Evolutionary conservation across 2,329 filamentous ascomycete species (phyloP).

Genomic region (Aspergillus bombycis): DNA sequence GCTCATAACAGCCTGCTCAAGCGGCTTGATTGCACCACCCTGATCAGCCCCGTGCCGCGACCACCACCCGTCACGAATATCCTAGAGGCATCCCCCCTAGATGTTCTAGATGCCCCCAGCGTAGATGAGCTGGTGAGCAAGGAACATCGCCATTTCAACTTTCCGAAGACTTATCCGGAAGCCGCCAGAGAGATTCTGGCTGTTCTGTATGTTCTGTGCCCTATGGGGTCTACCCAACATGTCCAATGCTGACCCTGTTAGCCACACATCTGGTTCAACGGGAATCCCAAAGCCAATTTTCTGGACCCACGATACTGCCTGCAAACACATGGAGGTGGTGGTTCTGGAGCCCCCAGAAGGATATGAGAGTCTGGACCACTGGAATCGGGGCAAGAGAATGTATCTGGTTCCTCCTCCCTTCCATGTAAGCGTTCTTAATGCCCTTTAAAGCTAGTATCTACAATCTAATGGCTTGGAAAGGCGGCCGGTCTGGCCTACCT

Average conservation of each 20-base stretch:
- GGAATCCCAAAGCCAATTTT: too few species aligned
- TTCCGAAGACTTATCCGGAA: not conserved
- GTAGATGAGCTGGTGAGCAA: not conserved
- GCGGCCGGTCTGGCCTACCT: too few species aligned
- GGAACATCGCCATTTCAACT: too few species aligned
- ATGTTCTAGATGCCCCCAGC: not conserved
- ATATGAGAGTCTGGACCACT: too few species aligned
- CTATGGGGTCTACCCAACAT: not conserved
- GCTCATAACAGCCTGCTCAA: conserved; percentile 37
- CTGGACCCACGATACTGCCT: too few species aligned
- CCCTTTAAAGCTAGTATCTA: too few species aligned
- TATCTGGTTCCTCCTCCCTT: too few species aligned
- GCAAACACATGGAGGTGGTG: too few species aligned
- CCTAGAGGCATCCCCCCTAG: not conserved
- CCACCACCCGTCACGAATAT: not conserved
- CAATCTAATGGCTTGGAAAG: too few species aligned
- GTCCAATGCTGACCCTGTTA: not conserved
- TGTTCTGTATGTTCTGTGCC: not conserved
- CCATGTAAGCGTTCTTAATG: too few species aligned
- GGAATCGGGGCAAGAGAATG: too few species aligned
- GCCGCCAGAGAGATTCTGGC: not conserved
- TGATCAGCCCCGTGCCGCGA: not conserved
- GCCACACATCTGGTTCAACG: not conserved
- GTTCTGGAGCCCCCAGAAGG: too few species aligned
- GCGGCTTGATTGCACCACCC: not conserved